Evolutionary conservation across 1,284 basidiomycete genomes (phyloP).

Genomic region (Ceraceosorus guamensis): DNA sequence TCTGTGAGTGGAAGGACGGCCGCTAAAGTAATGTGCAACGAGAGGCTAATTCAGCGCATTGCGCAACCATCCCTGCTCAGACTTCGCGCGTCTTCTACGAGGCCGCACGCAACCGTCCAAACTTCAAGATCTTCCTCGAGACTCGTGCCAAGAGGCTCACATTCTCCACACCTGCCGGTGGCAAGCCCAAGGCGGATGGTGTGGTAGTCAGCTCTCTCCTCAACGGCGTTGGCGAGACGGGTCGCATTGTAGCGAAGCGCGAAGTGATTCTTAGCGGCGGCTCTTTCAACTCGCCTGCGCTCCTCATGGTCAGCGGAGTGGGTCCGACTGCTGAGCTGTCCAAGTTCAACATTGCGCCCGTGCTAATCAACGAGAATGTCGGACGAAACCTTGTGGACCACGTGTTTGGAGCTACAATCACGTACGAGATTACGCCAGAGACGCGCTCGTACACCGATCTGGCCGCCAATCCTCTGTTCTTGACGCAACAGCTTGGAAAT

Average conservation of each 20-base stretch:
- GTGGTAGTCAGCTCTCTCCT: constrained; percentile 18
- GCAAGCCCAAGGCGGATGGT: constrained; percentile 34
- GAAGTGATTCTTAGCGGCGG: constrained; percentile 45
- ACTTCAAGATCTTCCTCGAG: constrained; percentile 36
- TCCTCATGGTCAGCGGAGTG: constrained; percentile 39
- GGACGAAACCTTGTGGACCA: constrained; percentile 39
- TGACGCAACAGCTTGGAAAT: constrained; percentile 15
- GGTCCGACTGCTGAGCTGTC: constrained; percentile 23
- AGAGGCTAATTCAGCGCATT: too few species aligned
- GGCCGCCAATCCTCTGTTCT: constrained; percentile 24
- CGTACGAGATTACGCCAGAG: constrained; percentile 24
- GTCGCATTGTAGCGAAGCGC: too few species aligned
- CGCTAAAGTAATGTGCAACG: too few species aligned
- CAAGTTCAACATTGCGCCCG: constrained; percentile 16
- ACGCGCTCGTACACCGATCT: constrained; percentile 20
- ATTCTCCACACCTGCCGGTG: constrained; percentile 46
- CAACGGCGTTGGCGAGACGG: constrained; percentile 3
- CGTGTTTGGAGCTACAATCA: constrained; percentile 23
- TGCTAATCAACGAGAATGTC: constrained; percentile 19
- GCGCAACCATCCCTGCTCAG: too few species aligned
- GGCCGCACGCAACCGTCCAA: constrained; percentile 20
- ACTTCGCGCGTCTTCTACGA: constrained; percentile 27
- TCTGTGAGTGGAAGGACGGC: too few species aligned
- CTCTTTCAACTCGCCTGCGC: constrained; percentile 40
- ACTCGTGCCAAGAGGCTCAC: constrained; percentile 37